A percentile compares a stretch with the other conserved stretches of the same genome.
phyloP scores from a whole-genome alignment of 2,329 filamentous ascomycete genomes.

The Stachybotrys chartarum region DNA sequence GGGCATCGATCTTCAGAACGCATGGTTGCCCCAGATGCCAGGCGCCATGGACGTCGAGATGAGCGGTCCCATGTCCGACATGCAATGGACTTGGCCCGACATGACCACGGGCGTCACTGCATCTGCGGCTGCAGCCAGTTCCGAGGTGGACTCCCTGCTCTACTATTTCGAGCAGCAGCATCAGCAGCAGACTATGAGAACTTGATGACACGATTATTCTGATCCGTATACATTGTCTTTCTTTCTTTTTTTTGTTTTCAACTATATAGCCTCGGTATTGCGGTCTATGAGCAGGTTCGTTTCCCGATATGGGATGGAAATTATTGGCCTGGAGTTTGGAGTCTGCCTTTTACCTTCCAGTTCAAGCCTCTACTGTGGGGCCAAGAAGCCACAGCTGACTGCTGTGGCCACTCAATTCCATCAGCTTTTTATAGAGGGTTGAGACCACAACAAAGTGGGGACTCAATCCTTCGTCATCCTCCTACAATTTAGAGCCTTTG shows the following conservation, averaged over 20 bases:
- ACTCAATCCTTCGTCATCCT: not conserved
- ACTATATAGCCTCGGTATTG: not conserved
- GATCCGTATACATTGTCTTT: not conserved
- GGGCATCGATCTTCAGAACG: conserved; percentile 14
- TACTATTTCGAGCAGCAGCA: conserved; percentile 12
- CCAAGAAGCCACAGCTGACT: not conserved
- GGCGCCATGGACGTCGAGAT: conserved; percentile 21
- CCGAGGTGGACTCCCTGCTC: conserved; percentile 13
- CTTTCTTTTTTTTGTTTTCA: not conserved
- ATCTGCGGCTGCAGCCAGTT: conserved; percentile 4
- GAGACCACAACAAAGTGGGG: not conserved
- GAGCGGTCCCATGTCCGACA: conserved; percentile 10
- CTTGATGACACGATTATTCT: not conserved
- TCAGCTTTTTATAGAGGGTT: not conserved
- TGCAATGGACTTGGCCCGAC: conserved; percentile 18
- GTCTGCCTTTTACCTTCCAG: not conserved
- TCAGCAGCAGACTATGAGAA: not conserved
- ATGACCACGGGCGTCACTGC: not conserved
- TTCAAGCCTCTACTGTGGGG: not conserved
- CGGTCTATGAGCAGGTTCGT: not conserved
- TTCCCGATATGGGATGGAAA: not conserved
- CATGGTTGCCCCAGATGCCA: conserved; percentile 22
- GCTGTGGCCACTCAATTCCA: not conserved
- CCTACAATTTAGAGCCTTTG: not conserved
- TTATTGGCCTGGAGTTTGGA: not conserved